Conservation (phyloP, 208 protist species). For the Blastocrithidia nonstop region DNA sequence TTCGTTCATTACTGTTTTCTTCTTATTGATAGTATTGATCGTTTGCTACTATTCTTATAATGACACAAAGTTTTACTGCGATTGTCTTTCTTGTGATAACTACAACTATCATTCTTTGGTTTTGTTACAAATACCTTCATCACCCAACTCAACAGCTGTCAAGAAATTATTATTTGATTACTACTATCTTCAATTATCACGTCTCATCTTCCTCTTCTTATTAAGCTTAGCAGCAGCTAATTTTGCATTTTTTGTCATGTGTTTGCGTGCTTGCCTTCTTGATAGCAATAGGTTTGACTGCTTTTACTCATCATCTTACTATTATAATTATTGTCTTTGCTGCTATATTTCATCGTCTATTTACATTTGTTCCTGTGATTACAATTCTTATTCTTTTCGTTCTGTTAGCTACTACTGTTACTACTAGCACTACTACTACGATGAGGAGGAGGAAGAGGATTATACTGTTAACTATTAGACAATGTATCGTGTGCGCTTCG, state of each 20-base stretch:
- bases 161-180: neutral
- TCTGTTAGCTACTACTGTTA: no score
- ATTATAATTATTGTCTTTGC: neutral
- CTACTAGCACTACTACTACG: no score
- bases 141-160: neutral
- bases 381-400: neutral
- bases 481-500: no score
- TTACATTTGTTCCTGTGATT: neutral
- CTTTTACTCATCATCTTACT: slow-evolving; percentile 1
- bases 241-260: neutral
- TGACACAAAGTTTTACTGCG: no score
- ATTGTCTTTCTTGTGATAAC: no score
- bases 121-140: neutral
- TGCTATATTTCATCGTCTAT: neutral
- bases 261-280: neutral
- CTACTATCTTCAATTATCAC: neutral
- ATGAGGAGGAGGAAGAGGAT: no score
- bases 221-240: no score
- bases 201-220: slow-evolving; percentile 1
- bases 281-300: neutral
- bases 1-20: no score
- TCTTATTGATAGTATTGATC: no score
- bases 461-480: no score
- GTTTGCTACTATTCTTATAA: no score
- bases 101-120: neutral